Base-by-base conservation (phyloP, 2,329 filamentous ascomycete species). In the Neonectria hederae region DNA sequence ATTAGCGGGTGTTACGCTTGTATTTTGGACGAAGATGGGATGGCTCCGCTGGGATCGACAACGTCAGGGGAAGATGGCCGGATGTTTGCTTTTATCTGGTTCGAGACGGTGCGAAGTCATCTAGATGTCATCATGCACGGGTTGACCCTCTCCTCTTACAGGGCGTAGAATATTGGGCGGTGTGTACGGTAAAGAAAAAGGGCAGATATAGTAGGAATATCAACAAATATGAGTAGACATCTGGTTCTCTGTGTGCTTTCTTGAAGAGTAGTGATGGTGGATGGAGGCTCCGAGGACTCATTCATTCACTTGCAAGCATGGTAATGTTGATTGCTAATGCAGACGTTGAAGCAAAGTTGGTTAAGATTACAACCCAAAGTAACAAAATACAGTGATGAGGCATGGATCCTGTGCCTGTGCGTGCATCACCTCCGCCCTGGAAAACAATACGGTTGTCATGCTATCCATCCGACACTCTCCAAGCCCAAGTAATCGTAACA, bases 171-270 rank as follows among this genome's bases (percentile, higher is more conserved):
- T 22, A 45, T 45, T 63, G 49, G 28, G 46, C 22, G 24, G n/a
- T 57, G 19, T 32, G 54, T 54, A 59, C 10, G 28, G 48, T 35
- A 30, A 51, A 45, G 30, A 43, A 24, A 52, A 57, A 61, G 35
- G 42, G n/a, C 24, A 28, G 22, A 49, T 8, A 58, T 43, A 30
- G 30, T 53, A 58, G 32, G 57, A 42, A 54, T 17, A 54, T 58
- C 48, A 54, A 54, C n/a, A 19, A 46, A 45, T 26, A 42, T 48
- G 38, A 35, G 21, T 58, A 62, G 54, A 62, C 49, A 32, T 30
- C 46, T 14, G 13, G 9, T 19, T 10, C 9, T 22, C 10, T 14
- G 21, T 24, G 14, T 46, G 22, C 13, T 24, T 24, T 24, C 14
- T 24, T 6, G 19, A 4, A 46, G 43, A 14, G 22, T 24, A 6